Conservation (phyloP, 1,139 yeast genomes). For the Torulaspora globosa region DNA sequence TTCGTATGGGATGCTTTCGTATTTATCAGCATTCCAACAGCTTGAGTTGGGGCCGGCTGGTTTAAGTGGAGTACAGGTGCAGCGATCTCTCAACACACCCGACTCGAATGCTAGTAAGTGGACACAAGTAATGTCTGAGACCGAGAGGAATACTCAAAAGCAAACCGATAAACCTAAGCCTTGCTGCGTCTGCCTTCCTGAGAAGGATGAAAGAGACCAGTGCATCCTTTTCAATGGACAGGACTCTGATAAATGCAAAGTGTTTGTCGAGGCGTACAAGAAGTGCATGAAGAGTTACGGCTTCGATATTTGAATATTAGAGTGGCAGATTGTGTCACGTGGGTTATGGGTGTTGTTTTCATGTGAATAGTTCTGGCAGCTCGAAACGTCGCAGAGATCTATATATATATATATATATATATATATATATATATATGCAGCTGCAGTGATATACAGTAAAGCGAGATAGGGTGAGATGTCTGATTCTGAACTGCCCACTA, state of each 20-base stretch:
- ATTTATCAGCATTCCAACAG: too few relatives aligned
- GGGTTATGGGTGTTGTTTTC: neutral
- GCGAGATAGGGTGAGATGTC: conserved; percentile 17
- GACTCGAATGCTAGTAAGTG: too few relatives aligned
- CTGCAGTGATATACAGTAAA: too few relatives aligned
- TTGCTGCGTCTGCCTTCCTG: conserved; percentile 91
- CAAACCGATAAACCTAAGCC: conserved; percentile 68
- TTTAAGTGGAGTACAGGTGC: too few relatives aligned
- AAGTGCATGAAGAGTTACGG: conserved; percentile 91
- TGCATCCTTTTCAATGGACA: conserved; percentile 80
- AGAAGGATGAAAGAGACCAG: conserved; percentile 79
- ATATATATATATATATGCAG: neutral
- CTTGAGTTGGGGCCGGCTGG: too few relatives aligned
- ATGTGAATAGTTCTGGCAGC: neutral
- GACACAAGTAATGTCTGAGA: conserved; percentile 69
- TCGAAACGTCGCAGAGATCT: neutral
- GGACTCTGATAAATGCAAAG: conserved; percentile 78
- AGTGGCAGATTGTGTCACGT: neutral
- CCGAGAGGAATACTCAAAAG: conserved; percentile 47
- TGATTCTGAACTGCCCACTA: conserved; percentile 32
- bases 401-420: neutral
- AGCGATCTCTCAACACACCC: too few relatives aligned
- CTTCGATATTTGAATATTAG: conserved; percentile 46
- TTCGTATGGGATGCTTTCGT: neutral
- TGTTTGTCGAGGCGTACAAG: conserved; percentile 67